phyloP scores from a whole-genome alignment of 78 protist species.

The Dictyostelium brefeldianum region DNA sequence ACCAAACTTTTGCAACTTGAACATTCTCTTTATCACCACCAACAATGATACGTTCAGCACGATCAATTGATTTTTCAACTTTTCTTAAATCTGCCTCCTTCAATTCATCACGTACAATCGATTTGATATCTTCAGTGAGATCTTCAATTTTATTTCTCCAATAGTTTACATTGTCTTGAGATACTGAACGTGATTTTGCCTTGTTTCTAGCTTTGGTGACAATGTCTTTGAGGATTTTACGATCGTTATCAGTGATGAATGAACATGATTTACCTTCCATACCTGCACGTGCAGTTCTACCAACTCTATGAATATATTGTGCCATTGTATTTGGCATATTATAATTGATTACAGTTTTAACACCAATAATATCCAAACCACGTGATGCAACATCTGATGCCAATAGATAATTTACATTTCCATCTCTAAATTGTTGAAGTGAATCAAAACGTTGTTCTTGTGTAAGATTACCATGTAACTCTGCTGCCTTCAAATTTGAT shows the following conservation, averaged over 20 bases:
- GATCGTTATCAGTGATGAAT: constrained; percentile 93
- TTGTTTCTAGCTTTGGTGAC: constrained; percentile 76
- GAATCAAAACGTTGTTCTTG: constrained; percentile 80
- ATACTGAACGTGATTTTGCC: constrained; percentile 67
- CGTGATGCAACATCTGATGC: constrained; percentile 97
- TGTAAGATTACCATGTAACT: constrained; percentile 89
- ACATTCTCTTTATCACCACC: background rate
- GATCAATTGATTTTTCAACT: constrained; percentile 41
- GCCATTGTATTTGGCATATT: constrained; percentile 87
- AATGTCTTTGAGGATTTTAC: constrained; percentile 85
- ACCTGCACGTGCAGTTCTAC: constrained; percentile 95
- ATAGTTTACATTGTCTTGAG: constrained; percentile 60
- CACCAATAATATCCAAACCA: constrained; percentile 95
- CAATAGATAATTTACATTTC: constrained; percentile 82
- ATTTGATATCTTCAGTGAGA: constrained; percentile 59
- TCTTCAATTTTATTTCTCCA: constrained; percentile 78
- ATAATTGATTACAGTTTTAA: constrained; percentile 92
- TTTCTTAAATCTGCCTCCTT: constrained; percentile 59
- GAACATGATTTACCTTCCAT: constrained; percentile 89
- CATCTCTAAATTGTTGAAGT: constrained; percentile 82
- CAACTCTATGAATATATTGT: constrained; percentile 93
- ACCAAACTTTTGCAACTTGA: constrained; percentile 41
- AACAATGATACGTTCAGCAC: constrained; percentile 36
- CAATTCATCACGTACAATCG: constrained; percentile 60
- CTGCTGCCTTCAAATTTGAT: constrained; percentile 84